phyloP scores from a whole-genome alignment of 176 grass and related monocot species.

The Triticum dicoccoides region DNA sequence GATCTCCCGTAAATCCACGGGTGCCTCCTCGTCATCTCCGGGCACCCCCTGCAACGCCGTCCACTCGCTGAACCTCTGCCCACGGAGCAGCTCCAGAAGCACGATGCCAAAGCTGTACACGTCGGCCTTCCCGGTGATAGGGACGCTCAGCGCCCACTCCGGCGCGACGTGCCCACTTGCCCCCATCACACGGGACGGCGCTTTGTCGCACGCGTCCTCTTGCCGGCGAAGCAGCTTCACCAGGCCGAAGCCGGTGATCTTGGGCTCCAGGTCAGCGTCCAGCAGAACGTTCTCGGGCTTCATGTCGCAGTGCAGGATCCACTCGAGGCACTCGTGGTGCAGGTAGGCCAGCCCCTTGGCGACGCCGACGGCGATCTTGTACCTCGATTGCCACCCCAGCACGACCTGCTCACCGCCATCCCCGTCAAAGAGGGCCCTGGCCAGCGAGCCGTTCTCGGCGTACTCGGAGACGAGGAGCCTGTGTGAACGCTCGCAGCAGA shows the following conservation, averaged over 20 bases:
- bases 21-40: background rate
- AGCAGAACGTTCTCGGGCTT: constrained; percentile 81
- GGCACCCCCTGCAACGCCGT: background rate
- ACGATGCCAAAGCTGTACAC: constrained; percentile 52
- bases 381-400: constrained; percentile 24
- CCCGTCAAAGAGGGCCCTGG: constrained; percentile 38
- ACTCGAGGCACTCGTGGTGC: constrained; percentile 71
- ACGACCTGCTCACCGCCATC: background rate
- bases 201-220: background rate
- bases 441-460: constrained; percentile 53
- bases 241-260: constrained; percentile 62
- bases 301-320: constrained; percentile 72
- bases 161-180: constrained; percentile 53
- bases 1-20: background rate
- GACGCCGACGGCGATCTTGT: constrained; percentile 50
- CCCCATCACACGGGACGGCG: constrained; percentile 20
- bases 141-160: constrained; percentile 46
- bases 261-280: constrained; percentile 45
- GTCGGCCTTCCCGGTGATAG: constrained; percentile 56
- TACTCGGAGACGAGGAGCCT: constrained; percentile 51
- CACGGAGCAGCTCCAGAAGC: constrained; percentile 38
- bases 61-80: constrained; percentile 40
- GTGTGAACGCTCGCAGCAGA: constrained; percentile 46
- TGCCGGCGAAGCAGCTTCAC: constrained; percentile 52
- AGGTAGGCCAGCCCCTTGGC: constrained; percentile 56